Conservation (phyloP, 768 basidiomycete species). For the Russula brevipes region DNA sequence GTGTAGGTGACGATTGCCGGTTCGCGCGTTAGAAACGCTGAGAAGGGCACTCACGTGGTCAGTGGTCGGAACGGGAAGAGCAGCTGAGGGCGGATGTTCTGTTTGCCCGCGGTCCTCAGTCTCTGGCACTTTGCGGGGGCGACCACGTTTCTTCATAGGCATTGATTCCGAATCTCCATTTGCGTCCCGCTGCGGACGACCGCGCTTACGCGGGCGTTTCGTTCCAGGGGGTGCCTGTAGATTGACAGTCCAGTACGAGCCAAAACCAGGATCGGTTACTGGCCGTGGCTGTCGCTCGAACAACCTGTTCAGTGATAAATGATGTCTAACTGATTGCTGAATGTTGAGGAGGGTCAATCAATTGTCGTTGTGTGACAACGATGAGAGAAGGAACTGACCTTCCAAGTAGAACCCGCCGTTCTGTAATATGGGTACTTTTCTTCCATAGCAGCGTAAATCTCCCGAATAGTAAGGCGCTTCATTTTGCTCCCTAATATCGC, state of each 20-base stretch:
- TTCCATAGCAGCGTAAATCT: conserved; percentile 86
- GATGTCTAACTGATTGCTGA: conserved; percentile 85
- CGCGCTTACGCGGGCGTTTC: conserved; percentile 78
- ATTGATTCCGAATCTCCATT: conserved; percentile 20
- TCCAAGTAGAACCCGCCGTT: conserved; percentile 79
- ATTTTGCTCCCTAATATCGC: conserved; percentile 74
- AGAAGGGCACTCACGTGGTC: conserved; percentile 12
- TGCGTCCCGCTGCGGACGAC: conserved; percentile 50
- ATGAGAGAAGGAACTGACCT: conserved; percentile 42
- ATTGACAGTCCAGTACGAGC: conserved; percentile 90
- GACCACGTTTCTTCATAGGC: conserved; percentile 26
- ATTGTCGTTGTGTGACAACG: background rate
- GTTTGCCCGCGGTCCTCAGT: conserved; percentile 4
- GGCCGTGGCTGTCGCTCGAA: conserved; percentile 81
- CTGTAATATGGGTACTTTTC: conserved; percentile 77
- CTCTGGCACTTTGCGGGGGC: conserved; percentile 22
- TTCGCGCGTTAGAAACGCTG: conserved; percentile 29
- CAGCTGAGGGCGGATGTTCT: conserved; percentile 10
- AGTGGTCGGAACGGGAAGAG: conserved; percentile 14
- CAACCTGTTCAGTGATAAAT: conserved; percentile 73
- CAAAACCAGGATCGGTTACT: conserved; percentile 80
- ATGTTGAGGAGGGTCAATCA: background rate
- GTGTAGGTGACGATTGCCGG: conserved; percentile 22
- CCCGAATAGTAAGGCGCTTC: conserved; percentile 73
- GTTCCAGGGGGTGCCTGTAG: conserved; percentile 79